Base-by-base conservation (phyloP, 1,284 basidiomycete species). In the Ceratobasidium sp. region DNA sequence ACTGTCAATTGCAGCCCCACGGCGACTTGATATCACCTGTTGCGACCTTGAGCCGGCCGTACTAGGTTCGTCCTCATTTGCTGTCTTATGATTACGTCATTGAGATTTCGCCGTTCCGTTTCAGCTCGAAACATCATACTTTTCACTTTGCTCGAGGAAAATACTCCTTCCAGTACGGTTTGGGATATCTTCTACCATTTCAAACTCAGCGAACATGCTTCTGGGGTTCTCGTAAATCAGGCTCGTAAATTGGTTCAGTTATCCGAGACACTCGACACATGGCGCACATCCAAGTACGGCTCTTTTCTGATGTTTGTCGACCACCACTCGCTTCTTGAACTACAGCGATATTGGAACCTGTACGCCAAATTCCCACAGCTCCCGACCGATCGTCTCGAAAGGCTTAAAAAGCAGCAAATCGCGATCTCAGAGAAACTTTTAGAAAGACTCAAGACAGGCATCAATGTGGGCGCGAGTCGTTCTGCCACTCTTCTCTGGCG, bases 141-240 rank as follows among this genome's bases (percentile, higher is more conserved):
- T 12, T 82, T 84, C 60, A 84, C 84, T 3, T 71, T 85, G 35
- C 78, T 86, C 35, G 85, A 87, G 16, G 85, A 86, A n/a, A 69
- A 82, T 10, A 70, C 81, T 0, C 77, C 82, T 35, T 71, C 79
- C 44, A 70, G 79, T 10, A 81, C 62, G 12, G 83, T 88, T 8
- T 92, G 90, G 90, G 87, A 89, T 68, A 88, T 90, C 27, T 90
- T 88, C 81, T 91, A 87, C 80, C 88, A 91, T 81, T 83, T 91
- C 73, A 84, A 86, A 76, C 80, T 92, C 50, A 87, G 90, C 82
- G 80, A 85, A 46, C 67, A 73, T 0, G 85, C 89, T 0, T 82
- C 85, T 10, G 77, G 82, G 0, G 65, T 86, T n/a, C 83, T 92
- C 23, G 70, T 85, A 1, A 80, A 79, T 0, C 89, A 91, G 7